Base-by-base conservation (phyloP, 129 eudicot genomes). In the Tagetes erecta region DNA sequence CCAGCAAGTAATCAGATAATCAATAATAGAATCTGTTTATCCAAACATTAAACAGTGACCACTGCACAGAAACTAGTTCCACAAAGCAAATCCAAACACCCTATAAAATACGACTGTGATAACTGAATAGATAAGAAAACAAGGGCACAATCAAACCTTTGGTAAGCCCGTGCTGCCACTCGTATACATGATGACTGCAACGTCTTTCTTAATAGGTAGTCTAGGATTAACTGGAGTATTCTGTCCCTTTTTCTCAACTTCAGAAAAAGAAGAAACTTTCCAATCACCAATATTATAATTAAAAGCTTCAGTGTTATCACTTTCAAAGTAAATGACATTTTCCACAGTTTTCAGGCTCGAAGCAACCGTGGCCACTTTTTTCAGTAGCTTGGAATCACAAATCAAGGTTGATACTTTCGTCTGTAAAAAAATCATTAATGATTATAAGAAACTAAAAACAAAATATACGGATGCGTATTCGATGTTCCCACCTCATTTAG, bases 121-220 rank as follows among this genome's bases (percentile, higher is more conserved):
- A 30, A 14, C 51, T 55, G n/a, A 71, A 39, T 5, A 69, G 39
- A 64, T 3, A 67, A 49, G 0, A 68, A 41, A 30, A 40, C 47
- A 11, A 76, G 44, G 68, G 44, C 8, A n/a, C 38, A 12, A 67
- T 67, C 88, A 67, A 80, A 94, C 98, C 98, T 94, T 94, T 51
- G 98, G 98, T 71, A 94, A 76, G 81, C 98, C 97, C 10, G 98
- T 94, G 80, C 98, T 94, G 72, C 98, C 97, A 86, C 98, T 94
- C 57, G 98, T 94, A 81, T 94, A 94, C 98, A 94, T 94, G 76
- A 94, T 86, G 70, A 94, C 93, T 70, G 98, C 98, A 85, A 88
- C 74, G 75, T 94, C 97, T 79, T 83, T 85, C 84, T 94, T 86
- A 71, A 73, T 79, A 3, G 98, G 98, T 59, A 90, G 70, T 55